Base-by-base conservation (phyloP, 805 yeast genomes). In the Middelhovenomyces tepae region DNA sequence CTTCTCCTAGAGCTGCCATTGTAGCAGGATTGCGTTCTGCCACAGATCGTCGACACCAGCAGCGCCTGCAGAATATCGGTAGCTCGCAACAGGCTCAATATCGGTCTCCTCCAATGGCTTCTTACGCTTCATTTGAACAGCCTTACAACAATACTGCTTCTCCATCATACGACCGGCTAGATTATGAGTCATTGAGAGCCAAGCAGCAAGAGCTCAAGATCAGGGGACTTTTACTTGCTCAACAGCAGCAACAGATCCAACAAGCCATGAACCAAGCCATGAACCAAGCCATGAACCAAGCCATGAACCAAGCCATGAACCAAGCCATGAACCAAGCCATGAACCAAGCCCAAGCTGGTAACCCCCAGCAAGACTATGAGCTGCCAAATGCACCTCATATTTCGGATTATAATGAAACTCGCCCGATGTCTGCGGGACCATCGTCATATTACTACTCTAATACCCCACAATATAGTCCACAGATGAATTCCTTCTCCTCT, bases 231-330 rank as follows among this genome's bases (percentile, higher is more conserved):
- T 39, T 41, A 22, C 53, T 54, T 26, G 47, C 54, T 18, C 59
- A 54, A 34, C 59, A 54, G 44, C 59, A 54, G 38, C 54, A 53
- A 40, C 47, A 48, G 18, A 46, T 54, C 22, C 57, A 54, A 39
- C 43, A 35, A 3, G 56, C 53, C 15, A 44, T 53, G 51, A 32
- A 36, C 28, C 36, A 28, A 16, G 46, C 45, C n/a, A n/a, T n/a
- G n/a, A n/a, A n/a, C n/a, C n/a, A n/a, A n/a, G 5, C 23, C 10
- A 21, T 21, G 23, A 26, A 26, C 19, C 29, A 26, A 13, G n/a
- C n/a, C n/a, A n/a, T n/a, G n/a, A n/a, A n/a, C n/a, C n/a, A n/a
- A n/a, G n/a, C n/a, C n/a, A n/a, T n/a, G n/a, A n/a, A n/a, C n/a
- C n/a, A n/a, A n/a, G n/a, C n/a, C n/a, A n/a, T n/a, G n/a, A n/a